Percentiles rank a stretch among this genome's conserved stretches.
Conservation (phyloP, 2,329 filamentous ascomycete species). For the Xylaria multiplex region DNA sequence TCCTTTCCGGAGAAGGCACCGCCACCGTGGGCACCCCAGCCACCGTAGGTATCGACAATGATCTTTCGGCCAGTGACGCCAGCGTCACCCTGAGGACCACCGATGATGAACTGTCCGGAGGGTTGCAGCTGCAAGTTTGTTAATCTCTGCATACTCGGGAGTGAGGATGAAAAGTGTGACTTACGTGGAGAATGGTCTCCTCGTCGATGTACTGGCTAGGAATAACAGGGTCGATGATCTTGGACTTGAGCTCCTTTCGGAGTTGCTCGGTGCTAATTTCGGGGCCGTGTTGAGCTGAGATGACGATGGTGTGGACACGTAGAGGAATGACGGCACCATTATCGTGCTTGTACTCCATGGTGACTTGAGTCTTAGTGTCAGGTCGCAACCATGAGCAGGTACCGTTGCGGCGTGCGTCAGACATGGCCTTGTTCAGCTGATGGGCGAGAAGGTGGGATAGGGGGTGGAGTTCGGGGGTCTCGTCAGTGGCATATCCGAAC, state of each 20-base stretch:
- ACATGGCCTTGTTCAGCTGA: slow-evolving; percentile 97
- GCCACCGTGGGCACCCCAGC: slow-evolving; percentile 99
- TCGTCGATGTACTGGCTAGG: slow-evolving; percentile 92
- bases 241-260: slow-evolving; percentile 93
- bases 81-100: slow-evolving; percentile 98
- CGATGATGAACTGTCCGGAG: slow-evolving; percentile 98
- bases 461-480: slow-evolving; percentile 96
- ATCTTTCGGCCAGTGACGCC: slow-evolving; percentile 99
- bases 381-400: slow-evolving; percentile 92
- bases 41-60: slow-evolving; percentile 99
- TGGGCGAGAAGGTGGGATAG: slow-evolving; percentile 94
- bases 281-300: slow-evolving; percentile 92
- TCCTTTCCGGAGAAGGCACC: slow-evolving; percentile 99
- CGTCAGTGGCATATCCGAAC: slow-evolving; percentile 99
- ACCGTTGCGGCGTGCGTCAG: slow-evolving; percentile 85
- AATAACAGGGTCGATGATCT: slow-evolving; percentile 96
- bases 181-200: slow-evolving; percentile 92
- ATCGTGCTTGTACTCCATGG: slow-evolving; percentile 98
- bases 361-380: slow-evolving; percentile 99
- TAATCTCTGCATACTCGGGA: slow-evolving; percentile 10
- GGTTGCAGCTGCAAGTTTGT: slow-evolving; percentile 74
- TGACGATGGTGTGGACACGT: slow-evolving; percentile 95
- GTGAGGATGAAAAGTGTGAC: slow-evolving; percentile 47
- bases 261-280: slow-evolving; percentile 91
- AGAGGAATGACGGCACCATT: slow-evolving; percentile 90